These are phyloP conservation scores for Aureobasidium sp. DNA, from an alignment of 2,329 filamentous ascomycete species.

Conservation along the genomic window DNA sequence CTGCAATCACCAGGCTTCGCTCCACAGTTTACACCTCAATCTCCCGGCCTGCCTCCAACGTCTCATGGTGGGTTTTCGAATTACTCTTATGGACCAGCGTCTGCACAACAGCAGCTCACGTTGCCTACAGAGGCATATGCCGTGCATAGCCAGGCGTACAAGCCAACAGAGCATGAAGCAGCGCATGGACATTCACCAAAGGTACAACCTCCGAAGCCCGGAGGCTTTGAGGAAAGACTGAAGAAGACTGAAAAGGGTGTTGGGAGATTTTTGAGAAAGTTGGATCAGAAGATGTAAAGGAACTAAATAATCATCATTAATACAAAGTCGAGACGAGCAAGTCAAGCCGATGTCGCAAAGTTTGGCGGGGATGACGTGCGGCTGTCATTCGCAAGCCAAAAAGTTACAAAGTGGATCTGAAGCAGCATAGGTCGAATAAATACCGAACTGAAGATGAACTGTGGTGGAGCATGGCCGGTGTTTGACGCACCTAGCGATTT, in stretches of 20 bases:
- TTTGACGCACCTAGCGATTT: background rate
- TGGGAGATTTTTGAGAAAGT: constrained; percentile 65
- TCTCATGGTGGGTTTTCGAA: constrained; percentile 49
- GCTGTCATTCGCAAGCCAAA: background rate
- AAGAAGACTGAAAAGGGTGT: constrained; percentile 63
- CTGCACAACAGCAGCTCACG: constrained; percentile 23
- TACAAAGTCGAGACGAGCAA: background rate
- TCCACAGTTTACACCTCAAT: constrained; percentile 27
- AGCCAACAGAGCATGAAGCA: constrained; percentile 58
- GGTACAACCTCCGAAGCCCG: constrained; percentile 21
- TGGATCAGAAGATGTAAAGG: constrained; percentile 46
- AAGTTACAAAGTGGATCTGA: background rate
- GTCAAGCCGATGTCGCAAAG: constrained; percentile 7
- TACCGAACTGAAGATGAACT: constrained; percentile 15
- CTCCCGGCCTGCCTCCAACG: constrained; percentile 30
- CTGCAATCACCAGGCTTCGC: constrained; percentile 27
- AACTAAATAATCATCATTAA: too few relatives aligned
- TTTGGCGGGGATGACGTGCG: constrained; percentile 8
- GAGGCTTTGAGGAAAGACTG: constrained; percentile 55
- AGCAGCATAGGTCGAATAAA: too few relatives aligned
- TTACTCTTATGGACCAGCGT: constrained; percentile 41
- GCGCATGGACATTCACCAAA: constrained; percentile 29
- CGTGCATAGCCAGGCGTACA: constrained; percentile 63
- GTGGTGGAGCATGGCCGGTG: constrained; percentile 5
- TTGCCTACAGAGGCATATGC: constrained; percentile 38